Evolutionary conservation across 805 yeast genomes (phyloP).

Genomic region (Yarrowia hollandica): DNA sequence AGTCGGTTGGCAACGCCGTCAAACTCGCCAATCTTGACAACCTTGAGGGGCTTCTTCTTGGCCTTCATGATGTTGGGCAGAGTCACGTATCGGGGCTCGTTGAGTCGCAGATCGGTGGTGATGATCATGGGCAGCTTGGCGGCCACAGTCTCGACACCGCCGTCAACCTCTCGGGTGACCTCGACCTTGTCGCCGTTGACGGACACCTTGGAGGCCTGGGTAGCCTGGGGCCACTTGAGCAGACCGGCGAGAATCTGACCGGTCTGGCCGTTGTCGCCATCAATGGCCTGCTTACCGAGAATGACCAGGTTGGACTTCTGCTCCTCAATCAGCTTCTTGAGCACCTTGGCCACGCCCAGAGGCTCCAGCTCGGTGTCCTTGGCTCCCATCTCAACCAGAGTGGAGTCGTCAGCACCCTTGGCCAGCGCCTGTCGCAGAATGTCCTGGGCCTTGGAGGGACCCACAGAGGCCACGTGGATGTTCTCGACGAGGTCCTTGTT

Average conservation of each 20-base stretch:
- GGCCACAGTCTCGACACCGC: conserved; percentile 81
- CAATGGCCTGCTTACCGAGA: conserved; percentile 95
- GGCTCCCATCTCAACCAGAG: conserved; percentile 76
- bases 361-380: conserved; percentile 68
- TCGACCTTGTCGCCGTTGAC: conserved; percentile 54
- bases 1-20: conserved; percentile 66
- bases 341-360: conserved; percentile 80
- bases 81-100: conserved; percentile 94
- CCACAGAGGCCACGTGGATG: conserved; percentile 90
- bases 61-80: conserved; percentile 98
- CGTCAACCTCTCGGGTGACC: conserved; percentile 92
- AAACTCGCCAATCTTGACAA: conserved; percentile 62
- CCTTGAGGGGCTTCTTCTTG: conserved; percentile 87
- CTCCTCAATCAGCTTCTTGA: conserved; percentile 68
- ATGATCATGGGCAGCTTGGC: conserved; percentile 81
- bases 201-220: conserved; percentile 85
- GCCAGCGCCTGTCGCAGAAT: conserved; percentile 87
- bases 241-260: conserved; percentile 96
- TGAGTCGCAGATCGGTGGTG: conserved; percentile 90
- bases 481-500: conserved; percentile 67
- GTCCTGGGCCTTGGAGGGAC: conserved; percentile 84
- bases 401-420: conserved; percentile 87
- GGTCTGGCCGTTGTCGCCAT: conserved; percentile 91
- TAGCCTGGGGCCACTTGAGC: conserved; percentile 94
- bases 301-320: conserved; percentile 75